A percentile compares a stretch with the other conserved stretches of the same genome.
Evolutionary conservation across 106 monocot genomes (phyloP).

Genomic region (Apostasia shenzhenica): DNA sequence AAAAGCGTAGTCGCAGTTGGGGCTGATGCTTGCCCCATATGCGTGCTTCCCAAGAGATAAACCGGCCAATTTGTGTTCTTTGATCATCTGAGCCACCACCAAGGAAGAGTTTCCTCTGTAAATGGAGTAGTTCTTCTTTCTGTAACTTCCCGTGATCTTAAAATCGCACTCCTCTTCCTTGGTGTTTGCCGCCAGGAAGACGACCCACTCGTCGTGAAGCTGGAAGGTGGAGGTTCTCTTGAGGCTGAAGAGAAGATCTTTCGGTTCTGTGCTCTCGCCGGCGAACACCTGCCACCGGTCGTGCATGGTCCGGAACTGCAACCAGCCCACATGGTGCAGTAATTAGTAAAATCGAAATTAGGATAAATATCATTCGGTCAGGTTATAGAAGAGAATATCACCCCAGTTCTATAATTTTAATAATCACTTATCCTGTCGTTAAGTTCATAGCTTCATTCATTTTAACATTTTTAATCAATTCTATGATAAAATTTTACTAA

Average conservation of each 20-base stretch:
- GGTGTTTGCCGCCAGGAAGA: constrained; percentile 2
- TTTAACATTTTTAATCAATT: no score
- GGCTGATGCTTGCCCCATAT: neutral
- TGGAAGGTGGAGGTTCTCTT: neutral
- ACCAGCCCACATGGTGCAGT: no score
- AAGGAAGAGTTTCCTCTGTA: constrained; percentile 2
- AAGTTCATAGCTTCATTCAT: no score
- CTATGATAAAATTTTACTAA: no score
- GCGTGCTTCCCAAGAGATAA: neutral
- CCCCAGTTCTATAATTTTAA: no score
- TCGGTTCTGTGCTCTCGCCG: neutral
- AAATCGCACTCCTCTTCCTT: neutral
- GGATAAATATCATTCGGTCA: no score
- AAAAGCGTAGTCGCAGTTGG: neutral
- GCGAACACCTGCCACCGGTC: neutral
- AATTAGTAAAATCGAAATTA: no score
- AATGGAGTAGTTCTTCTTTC: constrained; percentile 7
- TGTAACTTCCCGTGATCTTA: constrained; percentile 1
- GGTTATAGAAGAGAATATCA: no score
- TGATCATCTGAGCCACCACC: constrained; percentile 4
- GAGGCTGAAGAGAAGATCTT: neutral
- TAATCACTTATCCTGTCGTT: no score
- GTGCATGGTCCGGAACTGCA: neutral
- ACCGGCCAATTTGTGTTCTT: neutral
- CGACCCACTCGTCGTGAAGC: constrained; percentile 4